Conservation (phyloP, 495 filamentous ascomycete genomes). For the Lasiosphaeris hirsuta region DNA sequence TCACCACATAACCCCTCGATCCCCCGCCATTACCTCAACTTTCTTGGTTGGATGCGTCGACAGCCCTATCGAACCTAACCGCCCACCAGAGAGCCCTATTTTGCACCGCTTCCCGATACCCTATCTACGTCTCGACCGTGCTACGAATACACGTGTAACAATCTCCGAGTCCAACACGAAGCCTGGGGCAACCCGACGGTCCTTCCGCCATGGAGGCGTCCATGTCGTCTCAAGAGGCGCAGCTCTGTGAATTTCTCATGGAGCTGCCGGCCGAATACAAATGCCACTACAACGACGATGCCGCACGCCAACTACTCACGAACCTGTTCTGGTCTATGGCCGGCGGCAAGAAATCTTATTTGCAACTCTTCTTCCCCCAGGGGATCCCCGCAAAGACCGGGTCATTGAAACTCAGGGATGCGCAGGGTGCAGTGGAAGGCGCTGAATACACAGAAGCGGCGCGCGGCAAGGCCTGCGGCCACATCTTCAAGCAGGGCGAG, state of each 20-base stretch:
- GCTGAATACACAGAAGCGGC: conserved; percentile 93
- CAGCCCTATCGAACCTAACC: too few relatives aligned
- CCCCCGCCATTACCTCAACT: too few relatives aligned
- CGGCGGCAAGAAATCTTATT: conserved; percentile 64
- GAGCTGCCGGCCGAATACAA: conserved; percentile 64
- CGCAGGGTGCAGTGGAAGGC: conserved; percentile 88
- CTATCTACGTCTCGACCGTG: too few relatives aligned
- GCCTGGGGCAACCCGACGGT: conserved; percentile 7
- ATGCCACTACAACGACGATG: conserved; percentile 68
- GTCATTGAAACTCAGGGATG: conserved; percentile 73
- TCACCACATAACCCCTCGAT: too few relatives aligned
- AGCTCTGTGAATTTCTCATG: conserved; percentile 72
- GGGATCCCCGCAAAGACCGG: conserved; percentile 54
- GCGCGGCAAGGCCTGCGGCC: conserved; percentile 91
- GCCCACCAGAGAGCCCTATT: too few relatives aligned
- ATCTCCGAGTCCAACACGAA: neutral
- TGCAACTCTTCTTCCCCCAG: conserved; percentile 74
- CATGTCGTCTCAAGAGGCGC: conserved; percentile 71
- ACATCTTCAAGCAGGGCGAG: conserved; percentile 91
- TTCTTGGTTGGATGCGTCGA: too few relatives aligned
- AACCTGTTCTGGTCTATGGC: conserved; percentile 84
- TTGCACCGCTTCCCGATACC: too few relatives aligned
- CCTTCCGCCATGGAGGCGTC: conserved; percentile 34
- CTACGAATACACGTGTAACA: neutral
- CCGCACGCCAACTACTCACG: conserved; percentile 65